Conservation (phyloP, 495 filamentous ascomycete genomes). For the Staphylotrichum longicolle region DNA sequence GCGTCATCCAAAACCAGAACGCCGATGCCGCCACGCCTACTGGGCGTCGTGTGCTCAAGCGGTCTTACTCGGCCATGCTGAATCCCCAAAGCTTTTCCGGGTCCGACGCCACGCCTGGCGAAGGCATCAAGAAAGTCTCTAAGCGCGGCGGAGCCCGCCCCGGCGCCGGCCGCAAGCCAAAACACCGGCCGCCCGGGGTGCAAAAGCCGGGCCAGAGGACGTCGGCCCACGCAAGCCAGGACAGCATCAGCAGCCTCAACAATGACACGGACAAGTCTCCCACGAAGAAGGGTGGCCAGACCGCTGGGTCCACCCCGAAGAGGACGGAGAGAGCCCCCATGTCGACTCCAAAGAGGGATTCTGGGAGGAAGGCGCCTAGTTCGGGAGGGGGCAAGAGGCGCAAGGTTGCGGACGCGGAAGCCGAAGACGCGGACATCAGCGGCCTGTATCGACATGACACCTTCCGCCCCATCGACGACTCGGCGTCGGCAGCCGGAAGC, state of each 20-base stretch:
- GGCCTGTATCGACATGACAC: constrained; percentile 15
- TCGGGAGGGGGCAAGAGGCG: constrained; percentile 19
- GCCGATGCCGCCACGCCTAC: constrained; percentile 16
- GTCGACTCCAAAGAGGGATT: constrained; percentile 10
- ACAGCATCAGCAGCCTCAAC: constrained; percentile 9
- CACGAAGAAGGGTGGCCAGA: not conserved
- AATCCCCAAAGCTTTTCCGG: constrained; percentile 9
- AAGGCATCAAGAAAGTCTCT: constrained; percentile 27
- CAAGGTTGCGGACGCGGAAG: constrained; percentile 21
- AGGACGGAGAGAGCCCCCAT: no score
- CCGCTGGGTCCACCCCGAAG: not conserved
- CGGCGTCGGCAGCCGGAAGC: not conserved
- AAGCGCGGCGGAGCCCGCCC: constrained; percentile 36
- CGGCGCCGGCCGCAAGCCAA: constrained; percentile 36
- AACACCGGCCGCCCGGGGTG: constrained; percentile 14
- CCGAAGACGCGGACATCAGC: not conserved
- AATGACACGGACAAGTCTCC: constrained; percentile 16
- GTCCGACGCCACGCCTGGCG: constrained; percentile 1
- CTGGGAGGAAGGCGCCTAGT: not conserved
- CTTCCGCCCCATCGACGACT: constrained; percentile 25
- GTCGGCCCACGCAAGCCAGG: constrained; percentile 8
- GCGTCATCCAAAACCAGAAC: constrained; percentile 23
- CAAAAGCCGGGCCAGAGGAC: constrained; percentile 1
- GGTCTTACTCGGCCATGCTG: constrained; percentile 10
- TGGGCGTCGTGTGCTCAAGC: constrained; percentile 13